Evolutionary conservation across 345 rosid species (phyloP).

Genomic region (Cardamine resedifolia): DNA sequence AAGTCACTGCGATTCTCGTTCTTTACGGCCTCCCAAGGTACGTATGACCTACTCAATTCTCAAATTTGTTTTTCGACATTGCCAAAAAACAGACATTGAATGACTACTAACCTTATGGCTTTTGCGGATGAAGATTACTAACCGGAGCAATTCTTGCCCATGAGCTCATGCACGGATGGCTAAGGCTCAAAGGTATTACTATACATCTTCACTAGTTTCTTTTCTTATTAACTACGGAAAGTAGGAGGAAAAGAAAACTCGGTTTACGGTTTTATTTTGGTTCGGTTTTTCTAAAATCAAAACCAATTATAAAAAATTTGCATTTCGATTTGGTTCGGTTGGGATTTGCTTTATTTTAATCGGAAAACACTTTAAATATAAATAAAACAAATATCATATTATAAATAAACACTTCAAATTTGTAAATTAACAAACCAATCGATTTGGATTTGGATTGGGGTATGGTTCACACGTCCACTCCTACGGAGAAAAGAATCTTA

Average conservation of each 20-base stretch:
- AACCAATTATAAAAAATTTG: neutral
- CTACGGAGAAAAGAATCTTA: neutral
- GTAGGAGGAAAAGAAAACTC: neutral
- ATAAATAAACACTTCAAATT: neutral
- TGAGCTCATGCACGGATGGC: slow-evolving; percentile 95
- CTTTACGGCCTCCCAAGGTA: slow-evolving; percentile 97
- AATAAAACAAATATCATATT: neutral
- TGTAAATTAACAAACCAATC: neutral
- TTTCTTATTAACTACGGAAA: neutral
- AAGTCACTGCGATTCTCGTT: slow-evolving; percentile 94
- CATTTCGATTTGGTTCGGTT: neutral
- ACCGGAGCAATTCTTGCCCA: slow-evolving; percentile 97
- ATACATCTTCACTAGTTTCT: neutral
- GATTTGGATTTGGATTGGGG: neutral
- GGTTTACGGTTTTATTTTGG: neutral
- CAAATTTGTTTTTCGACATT: neutral
- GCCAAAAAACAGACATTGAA: neutral
- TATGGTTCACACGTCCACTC: neutral
- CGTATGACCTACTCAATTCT: neutral
- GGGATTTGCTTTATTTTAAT: neutral
- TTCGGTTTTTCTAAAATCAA: neutral
- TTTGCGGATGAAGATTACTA: slow-evolving; percentile 58
- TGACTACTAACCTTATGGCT: neutral
- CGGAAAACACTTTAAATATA: neutral
- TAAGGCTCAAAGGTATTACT: slow-evolving; percentile 76